These are phyloP conservation scores for Phaeosphaeriaceae sp. DNA, from an alignment of 2,329 filamentous ascomycete species.

Conservation along the genomic window DNA sequence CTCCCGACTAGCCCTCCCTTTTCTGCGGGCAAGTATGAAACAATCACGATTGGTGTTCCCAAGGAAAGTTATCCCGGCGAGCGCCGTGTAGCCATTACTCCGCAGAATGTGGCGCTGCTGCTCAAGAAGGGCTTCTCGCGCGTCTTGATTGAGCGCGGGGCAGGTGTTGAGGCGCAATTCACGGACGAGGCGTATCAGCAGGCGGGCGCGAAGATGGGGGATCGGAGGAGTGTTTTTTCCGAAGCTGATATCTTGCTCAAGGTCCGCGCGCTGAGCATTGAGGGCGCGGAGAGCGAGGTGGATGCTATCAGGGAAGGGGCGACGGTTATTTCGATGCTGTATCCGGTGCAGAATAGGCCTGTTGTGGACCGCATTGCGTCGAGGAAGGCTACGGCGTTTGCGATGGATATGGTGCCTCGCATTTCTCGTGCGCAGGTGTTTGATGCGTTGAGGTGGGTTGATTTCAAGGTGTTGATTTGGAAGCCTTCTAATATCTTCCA, in stretches of 20 bases:
- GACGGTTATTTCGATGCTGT: slow-evolving; percentile 82
- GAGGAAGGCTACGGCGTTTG: slow-evolving; percentile 77
- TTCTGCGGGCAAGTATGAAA: slow-evolving; percentile 65
- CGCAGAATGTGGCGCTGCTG: slow-evolving; percentile 80
- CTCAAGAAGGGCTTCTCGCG: slow-evolving; percentile 84
- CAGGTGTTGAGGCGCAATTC: slow-evolving; percentile 80
- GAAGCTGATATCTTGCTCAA: slow-evolving; percentile 83
- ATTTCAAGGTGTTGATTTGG: not conserved
- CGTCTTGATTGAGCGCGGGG: slow-evolving; percentile 80
- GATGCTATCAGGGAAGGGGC: slow-evolving; percentile 71
- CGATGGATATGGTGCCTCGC: slow-evolving; percentile 91
- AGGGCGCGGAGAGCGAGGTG: slow-evolving; percentile 68
- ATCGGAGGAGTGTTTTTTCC: slow-evolving; percentile 73
- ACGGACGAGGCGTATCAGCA: slow-evolving; percentile 77
- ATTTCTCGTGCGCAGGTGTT: slow-evolving; percentile 90
- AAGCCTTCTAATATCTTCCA: slow-evolving; percentile 44
- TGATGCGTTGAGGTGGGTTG: slow-evolving; percentile 68
- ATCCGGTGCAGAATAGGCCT: slow-evolving; percentile 79
- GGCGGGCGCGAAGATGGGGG: slow-evolving; percentile 79
- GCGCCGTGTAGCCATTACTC: slow-evolving; percentile 83
- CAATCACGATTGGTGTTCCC: slow-evolving; percentile 79
- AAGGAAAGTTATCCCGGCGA: slow-evolving; percentile 80
- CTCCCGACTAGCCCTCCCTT: slow-evolving; percentile 44
- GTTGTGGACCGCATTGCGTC: slow-evolving; percentile 76
- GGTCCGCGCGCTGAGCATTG: slow-evolving; percentile 74